A percentile compares a stretch with the other conserved stretches of the same genome.
These are phyloP conservation scores for Raddia distichophylla DNA, from an alignment of 176 grass and related monocot genomes.

Conservation along the genomic window DNA sequence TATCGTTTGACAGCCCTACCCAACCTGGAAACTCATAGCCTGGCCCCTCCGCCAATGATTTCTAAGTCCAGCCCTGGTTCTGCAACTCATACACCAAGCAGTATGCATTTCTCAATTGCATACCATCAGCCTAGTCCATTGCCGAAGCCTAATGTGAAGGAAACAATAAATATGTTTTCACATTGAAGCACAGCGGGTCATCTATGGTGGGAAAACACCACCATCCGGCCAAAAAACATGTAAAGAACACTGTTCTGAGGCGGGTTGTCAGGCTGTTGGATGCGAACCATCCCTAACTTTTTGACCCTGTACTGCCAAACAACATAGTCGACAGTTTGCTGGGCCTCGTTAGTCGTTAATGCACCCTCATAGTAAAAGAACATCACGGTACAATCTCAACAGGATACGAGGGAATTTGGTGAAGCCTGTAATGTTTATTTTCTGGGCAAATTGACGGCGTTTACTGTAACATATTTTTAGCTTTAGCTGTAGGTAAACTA, in stretches of 20 bases:
- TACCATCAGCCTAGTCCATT: constrained; percentile 47
- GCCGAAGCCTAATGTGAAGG: constrained; percentile 55
- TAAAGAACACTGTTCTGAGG: neutral
- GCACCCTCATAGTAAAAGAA: constrained; percentile 32
- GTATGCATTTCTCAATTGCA: constrained; percentile 45
- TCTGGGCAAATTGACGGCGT: constrained; percentile 27
- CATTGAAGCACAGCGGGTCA: constrained; percentile 12
- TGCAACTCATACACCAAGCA: constrained; percentile 27
- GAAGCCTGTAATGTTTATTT: constrained; percentile 40
- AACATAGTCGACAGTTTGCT: neutral
- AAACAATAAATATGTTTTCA: constrained; percentile 45
- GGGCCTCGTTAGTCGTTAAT: constrained; percentile 6
- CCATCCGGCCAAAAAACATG: constrained; percentile 10
- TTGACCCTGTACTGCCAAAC: constrained; percentile 7
- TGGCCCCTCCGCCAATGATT: constrained; percentile 45
- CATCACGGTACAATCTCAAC: neutral
- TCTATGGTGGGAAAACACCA: neutral
- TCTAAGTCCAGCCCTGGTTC: constrained; percentile 54
- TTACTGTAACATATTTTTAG: constrained; percentile 53
- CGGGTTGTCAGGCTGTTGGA: neutral
- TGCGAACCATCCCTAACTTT: constrained; percentile 11
- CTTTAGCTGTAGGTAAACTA: constrained; percentile 51
- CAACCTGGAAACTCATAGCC: constrained; percentile 49
- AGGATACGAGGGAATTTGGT: constrained; percentile 23
- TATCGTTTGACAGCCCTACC: constrained; percentile 42